Evolutionary conservation across 164 flowering plant genomes (phyloP), one percentile per base, ranked within the genome.

Genomic region (Tetracentron sinense): DNA sequence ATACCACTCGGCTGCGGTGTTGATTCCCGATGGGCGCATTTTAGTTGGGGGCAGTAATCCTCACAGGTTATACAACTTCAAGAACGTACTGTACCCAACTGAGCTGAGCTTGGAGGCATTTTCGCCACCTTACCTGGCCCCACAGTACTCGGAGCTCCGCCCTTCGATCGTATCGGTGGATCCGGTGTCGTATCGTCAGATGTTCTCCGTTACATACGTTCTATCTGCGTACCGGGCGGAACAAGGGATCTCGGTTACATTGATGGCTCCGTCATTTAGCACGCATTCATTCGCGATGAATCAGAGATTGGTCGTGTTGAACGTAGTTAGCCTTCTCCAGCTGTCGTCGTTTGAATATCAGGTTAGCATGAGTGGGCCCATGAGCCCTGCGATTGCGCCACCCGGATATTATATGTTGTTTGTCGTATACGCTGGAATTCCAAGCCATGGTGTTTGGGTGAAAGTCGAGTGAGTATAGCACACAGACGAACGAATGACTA

Each of bases 11-110:
- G 5, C 90, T 0, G 90, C 97, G 1, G 67, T 73, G 22, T 56
- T 93, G 56, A 3, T 90, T 10, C 73, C 85, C 23, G 97, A 87
- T 65, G 98, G 97, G 46, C 78, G 94, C 33, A 62, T 93, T 20
- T 56, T 93, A 51, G 97, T 93, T 17, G 98, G 96, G 2, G 97
- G 98, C 42, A 88, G 97, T 69, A 93, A 93, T 64, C 98, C 98
- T 0, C 86, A 93, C 69, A 17, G 49, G 14, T 8, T 11, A 6
- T 90, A 93, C 75, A 79, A 84, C 62, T 88, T 93, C 74, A 74
- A 78, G 0, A 54, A 69, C 67, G 67, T 46, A 12, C 69, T 63
- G 17, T 85, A 68, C 71, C 96, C 89, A 27, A 90, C 98, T 0
- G 97, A 93, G 25, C 71, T 93, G 58, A 87, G 96, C 66, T 42